Evolutionary conservation across 179 eudicot genomes (phyloP), one percentile per base, ranked within the genome.

Genomic region (Carnegiea gigantea): DNA sequence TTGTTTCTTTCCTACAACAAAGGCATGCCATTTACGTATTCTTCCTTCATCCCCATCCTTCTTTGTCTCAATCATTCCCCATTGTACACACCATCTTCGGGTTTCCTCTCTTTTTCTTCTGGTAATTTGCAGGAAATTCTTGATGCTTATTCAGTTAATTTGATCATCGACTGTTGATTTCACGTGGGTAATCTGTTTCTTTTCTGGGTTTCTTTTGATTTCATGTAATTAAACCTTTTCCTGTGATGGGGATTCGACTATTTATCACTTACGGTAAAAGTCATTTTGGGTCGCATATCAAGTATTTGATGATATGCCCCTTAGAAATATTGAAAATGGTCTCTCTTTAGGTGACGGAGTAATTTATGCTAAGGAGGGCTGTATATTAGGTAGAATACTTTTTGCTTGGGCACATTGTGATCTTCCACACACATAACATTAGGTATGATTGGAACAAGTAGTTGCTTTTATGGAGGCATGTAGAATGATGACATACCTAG

Each of bases 1-100:
- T 15, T 54, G 44, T 38, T 73, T 59, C 72, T 67, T 80, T 85
- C 89, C 85, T 85, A 75, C 79, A 81, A 79, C 77, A 36, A 79
- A 83, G 86, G 89, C 85, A 78, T 81, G 80, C 89, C 89, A 44
- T 79, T 76, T 78, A 78, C 84, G 59, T 78, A 80, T 78, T 83
- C 48, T 79, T 73, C 40, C 70, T 77, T 76, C 78, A 49, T 24
- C 11, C 33, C 64, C 26, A 18, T 28, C 72, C 26, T 67, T 62
- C 64, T 78, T 33, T 75, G 33, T 78, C 79, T 67, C 30, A 30
- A 2, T 80, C 71, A 44, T 68, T 68, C 46, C 51, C 79, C 65
- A 18, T 48, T 33, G 53, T 26, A 67, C 78, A 46, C 49, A 46
- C 79, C 84, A 62, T 71, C 70, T 77, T 84, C 80, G 75, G 7